A percentile compares a stretch with the other conserved stretches of the same genome.
phyloP scores from a whole-genome alignment of 2,329 filamentous ascomycete genomes.

The Magnaporthiopsis incrustans region DNA sequence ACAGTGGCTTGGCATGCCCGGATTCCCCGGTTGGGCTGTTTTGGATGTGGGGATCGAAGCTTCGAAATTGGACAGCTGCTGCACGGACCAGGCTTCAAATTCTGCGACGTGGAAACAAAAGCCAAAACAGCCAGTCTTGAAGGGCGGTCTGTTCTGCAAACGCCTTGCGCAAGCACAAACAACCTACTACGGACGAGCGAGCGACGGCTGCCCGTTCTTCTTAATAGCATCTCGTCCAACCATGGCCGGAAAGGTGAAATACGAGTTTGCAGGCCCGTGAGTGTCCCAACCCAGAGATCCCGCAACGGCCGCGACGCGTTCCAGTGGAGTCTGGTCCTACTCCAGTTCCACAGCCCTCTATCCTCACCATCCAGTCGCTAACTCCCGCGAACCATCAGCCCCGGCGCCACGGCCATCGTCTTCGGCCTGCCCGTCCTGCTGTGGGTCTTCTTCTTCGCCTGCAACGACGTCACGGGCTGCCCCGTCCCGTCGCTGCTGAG shows the following conservation, averaged over 20 bases:
- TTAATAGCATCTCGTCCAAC: neutral
- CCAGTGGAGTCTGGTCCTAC: too few relatives aligned
- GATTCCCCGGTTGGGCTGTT: neutral
- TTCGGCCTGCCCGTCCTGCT: conserved; percentile 13
- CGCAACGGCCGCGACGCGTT: neutral
- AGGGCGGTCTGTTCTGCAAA: neutral
- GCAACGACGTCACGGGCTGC: conserved; percentile 45
- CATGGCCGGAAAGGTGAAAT: conserved; percentile 6
- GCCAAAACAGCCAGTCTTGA: too few relatives aligned
- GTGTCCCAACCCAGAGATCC: neutral
- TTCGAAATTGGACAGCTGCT: neutral
- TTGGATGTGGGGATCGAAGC: too few relatives aligned
- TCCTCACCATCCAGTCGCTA: neutral
- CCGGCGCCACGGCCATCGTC: conserved; percentile 13
- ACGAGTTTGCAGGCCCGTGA: conserved; percentile 15
- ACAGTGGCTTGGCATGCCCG: neutral
- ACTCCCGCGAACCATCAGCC: conserved; percentile 5
- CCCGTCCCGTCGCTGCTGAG: conserved; percentile 41
- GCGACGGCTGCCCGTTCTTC: too few relatives aligned
- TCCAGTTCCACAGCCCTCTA: neutral
- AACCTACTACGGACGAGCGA: neutral
- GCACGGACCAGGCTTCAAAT: neutral
- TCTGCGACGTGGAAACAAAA: neutral
- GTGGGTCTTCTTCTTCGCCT: conserved; percentile 28
- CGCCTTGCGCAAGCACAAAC: neutral